Evolutionary conservation across 208 protist genomes (phyloP).

Genomic region (Crithidia expoeki): DNA sequence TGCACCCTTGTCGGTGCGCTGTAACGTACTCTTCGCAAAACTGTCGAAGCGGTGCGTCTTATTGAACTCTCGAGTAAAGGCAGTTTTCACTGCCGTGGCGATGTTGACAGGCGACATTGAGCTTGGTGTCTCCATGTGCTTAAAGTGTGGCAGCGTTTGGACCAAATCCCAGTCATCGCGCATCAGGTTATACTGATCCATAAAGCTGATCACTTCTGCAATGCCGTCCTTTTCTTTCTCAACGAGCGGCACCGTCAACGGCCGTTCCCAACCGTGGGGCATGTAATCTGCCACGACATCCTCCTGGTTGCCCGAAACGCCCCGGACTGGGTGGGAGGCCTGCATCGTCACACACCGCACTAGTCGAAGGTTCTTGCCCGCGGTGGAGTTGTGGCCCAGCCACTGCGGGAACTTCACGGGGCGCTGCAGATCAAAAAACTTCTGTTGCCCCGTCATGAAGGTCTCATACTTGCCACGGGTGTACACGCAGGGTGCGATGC

Average conservation of each 20-base stretch:
- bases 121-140: constrained; percentile 57
- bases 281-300: constrained; percentile 89
- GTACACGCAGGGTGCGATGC: constrained; percentile 81
- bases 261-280: constrained; percentile 70
- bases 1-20: constrained; percentile 38
- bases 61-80: constrained; percentile 91
- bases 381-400: constrained; percentile 90
- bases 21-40: constrained; percentile 62
- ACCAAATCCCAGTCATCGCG: constrained; percentile 92
- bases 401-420: constrained; percentile 89
- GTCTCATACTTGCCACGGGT: constrained; percentile 87
- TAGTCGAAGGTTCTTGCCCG: constrained; percentile 86
- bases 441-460: constrained; percentile 75
- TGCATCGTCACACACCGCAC: constrained; percentile 73
- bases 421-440: constrained; percentile 81
- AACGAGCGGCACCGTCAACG: constrained; percentile 59
- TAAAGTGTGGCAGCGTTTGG: constrained; percentile 71
- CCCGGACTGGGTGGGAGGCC: constrained; percentile 46
- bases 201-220: constrained; percentile 74
- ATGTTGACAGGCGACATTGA: constrained; percentile 39
- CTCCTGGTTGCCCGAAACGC: constrained; percentile 72
- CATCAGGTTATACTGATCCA: constrained; percentile 88
- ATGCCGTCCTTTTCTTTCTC: constrained; percentile 74
- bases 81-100: constrained; percentile 79
- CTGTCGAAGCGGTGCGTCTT: constrained; percentile 80